Evolutionary conservation across 768 basidiomycete species (phyloP).

Genomic region (Kwoniella dendrophila): DNA sequence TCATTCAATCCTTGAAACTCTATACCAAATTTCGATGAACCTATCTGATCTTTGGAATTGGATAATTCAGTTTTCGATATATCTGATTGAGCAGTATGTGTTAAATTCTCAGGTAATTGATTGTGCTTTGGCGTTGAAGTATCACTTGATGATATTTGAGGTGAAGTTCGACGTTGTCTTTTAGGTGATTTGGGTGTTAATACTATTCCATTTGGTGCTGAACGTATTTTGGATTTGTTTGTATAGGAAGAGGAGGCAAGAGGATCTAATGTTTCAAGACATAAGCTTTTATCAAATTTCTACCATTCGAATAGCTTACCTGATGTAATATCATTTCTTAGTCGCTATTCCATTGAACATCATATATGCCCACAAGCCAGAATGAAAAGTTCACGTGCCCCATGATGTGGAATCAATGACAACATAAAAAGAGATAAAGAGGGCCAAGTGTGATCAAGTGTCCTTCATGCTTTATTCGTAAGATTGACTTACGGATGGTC

Average conservation of each 20-base stretch:
- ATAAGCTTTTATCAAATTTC: not conserved
- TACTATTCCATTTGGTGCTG: conserved; percentile 12
- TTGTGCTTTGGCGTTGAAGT: not conserved
- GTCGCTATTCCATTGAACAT: conserved; percentile 12
- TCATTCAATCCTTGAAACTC: conserved; percentile 35
- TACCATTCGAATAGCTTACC: conserved; percentile 12
- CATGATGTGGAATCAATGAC: not conserved
- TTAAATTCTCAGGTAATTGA: conserved; percentile 37
- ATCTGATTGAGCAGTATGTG: conserved; percentile 40
- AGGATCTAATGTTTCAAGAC: not conserved
- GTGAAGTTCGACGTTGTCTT: conserved; percentile 7
- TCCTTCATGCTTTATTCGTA: conserved; percentile 3
- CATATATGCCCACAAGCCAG: conserved; percentile 19
- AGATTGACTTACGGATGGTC: conserved; percentile 39
- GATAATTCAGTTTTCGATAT: conserved; percentile 24
- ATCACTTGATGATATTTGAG: not conserved
- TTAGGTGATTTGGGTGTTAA: conserved; percentile 13
- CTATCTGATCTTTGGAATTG: too few relatives aligned
- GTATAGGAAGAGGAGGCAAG: not conserved
- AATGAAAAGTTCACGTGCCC: not conserved
- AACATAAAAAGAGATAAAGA: not conserved
- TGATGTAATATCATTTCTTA: conserved; percentile 6
- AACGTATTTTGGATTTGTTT: conserved; percentile 1
- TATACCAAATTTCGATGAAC: conserved; percentile 5
- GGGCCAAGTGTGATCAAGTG: conserved; percentile 43